Percentiles rank a stretch among this genome's conserved stretches.
Evolutionary conservation across 176 grass and related monocot genomes (phyloP).

Genomic region (Thinopyrum elongatum): DNA sequence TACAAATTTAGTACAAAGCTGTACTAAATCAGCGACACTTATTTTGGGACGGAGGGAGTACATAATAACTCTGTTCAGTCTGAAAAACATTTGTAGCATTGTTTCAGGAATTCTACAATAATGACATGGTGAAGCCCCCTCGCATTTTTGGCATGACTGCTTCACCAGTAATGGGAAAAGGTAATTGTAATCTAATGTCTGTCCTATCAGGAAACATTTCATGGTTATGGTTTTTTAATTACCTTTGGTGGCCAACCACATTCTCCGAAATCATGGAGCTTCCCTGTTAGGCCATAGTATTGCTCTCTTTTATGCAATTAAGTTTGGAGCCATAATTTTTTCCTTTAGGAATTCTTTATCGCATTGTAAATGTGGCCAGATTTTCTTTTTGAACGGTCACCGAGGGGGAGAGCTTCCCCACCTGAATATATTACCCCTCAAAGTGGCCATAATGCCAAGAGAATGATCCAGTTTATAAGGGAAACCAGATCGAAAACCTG

Average conservation of each 20-base stretch:
- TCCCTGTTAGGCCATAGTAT: not conserved
- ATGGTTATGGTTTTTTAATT: not conserved
- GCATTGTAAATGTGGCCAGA: not conserved
- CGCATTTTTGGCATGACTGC: conserved; percentile 98
- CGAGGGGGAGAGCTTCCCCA: too few species aligned
- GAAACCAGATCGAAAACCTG: too few species aligned
- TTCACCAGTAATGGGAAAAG: conserved; percentile 95
- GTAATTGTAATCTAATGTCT: conserved; percentile 30
- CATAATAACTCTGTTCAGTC: not conserved
- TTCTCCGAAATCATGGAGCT: conserved; percentile 14
- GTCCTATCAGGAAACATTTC: not conserved
- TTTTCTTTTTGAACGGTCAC: not conserved
- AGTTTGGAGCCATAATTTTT: not conserved
- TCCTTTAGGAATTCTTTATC: not conserved
- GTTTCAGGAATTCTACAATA: conserved; percentile 80
- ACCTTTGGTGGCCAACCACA: conserved; percentile 1
- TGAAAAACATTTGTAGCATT: conserved; percentile 28
- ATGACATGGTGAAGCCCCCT: conserved; percentile 42
- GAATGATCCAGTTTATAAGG: too few species aligned
- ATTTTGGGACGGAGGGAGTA: not conserved
- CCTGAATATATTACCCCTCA: too few species aligned
- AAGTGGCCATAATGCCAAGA: too few species aligned
- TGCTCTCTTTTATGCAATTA: not conserved
- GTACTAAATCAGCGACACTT: too few species aligned
- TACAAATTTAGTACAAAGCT: too few species aligned